phyloP scores from a whole-genome alignment of 345 rosid species.

The Gossypium mustelinum region DNA sequence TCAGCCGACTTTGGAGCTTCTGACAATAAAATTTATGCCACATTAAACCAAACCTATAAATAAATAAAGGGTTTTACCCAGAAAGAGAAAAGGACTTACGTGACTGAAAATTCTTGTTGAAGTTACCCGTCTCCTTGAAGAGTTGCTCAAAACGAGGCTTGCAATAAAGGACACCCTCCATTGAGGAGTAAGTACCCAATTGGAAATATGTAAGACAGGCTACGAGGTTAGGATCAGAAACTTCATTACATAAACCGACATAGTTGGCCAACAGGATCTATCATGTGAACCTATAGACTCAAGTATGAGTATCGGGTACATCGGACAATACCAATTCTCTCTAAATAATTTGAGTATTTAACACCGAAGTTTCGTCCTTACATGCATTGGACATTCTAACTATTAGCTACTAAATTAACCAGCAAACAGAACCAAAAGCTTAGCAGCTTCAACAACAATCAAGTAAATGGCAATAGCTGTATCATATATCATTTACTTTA shows the following conservation, averaged over 20 bases:
- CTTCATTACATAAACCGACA: background rate
- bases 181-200: conserved; percentile 91
- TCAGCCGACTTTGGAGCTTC: conserved; percentile 87
- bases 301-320: background rate
- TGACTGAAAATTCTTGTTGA: conserved; percentile 89
- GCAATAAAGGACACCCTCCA: conserved; percentile 96
- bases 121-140: conserved; percentile 88
- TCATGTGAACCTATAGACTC: background rate
- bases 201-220: conserved; percentile 32
- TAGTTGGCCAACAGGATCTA: background rate
- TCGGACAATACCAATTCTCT: background rate
- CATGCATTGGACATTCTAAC: background rate
- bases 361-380: background rate
- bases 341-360: background rate
- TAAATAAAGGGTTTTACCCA: conserved; percentile 12
- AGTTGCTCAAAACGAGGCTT: conserved; percentile 98
- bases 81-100: conserved; percentile 45
- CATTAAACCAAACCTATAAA: conserved; percentile 20
- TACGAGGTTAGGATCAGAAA: conserved; percentile 17
- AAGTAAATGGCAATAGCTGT: background rate
- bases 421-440: background rate
- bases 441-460: background rate
- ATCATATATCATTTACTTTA: background rate
- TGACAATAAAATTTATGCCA: conserved; percentile 28
- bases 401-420: background rate